Evolutionary conservation across 2,329 filamentous ascomycete species (phyloP).

Genomic region (Sporothrix dimorphospora): DNA sequence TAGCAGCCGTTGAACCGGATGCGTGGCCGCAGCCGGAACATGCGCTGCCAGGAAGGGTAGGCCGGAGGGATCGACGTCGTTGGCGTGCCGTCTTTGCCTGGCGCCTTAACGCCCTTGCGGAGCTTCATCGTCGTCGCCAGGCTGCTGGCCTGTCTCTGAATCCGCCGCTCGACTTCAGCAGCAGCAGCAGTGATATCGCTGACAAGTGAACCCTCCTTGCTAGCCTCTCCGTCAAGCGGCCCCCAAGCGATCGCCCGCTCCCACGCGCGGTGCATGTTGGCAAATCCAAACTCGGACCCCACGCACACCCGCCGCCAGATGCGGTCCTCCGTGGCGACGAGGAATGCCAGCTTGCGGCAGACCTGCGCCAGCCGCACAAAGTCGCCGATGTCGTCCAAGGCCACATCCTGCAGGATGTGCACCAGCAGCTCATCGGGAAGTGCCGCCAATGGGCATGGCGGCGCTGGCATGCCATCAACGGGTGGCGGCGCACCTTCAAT

Average conservation of each 20-base stretch:
- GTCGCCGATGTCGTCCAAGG: conserved; percentile 72
- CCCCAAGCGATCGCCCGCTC: conserved; percentile 63
- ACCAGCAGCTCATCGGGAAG: conserved; percentile 84
- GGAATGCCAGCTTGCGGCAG: conserved; percentile 84
- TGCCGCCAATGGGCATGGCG: conserved; percentile 76
- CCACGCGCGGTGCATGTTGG: conserved; percentile 81
- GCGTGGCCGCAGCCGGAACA: conserved; percentile 82
- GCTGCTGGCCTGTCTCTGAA: conserved; percentile 38
- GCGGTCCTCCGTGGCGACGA: conserved; percentile 79
- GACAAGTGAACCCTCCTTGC: background rate
- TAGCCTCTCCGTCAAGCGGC: conserved; percentile 45
- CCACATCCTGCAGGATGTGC: conserved; percentile 75
- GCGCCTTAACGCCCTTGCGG: conserved; percentile 48
- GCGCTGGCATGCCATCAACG: conserved; percentile 71
- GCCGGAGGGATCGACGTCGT: background rate
- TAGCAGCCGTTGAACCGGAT: conserved; percentile 95
- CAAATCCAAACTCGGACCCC: conserved; percentile 74
- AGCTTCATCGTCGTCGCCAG: conserved; percentile 47
- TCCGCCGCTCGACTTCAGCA: conserved; percentile 33
- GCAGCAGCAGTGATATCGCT: conserved; percentile 28
- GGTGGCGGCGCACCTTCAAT: conserved; percentile 70
- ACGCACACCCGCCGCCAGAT: conserved; percentile 82
- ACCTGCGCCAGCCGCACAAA: conserved; percentile 77
- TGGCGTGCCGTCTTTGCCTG: background rate
- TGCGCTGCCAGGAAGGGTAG: conserved; percentile 60